Base-by-base conservation (phyloP, 1,139 yeast genomes). In the Meyerozyma carpophila region DNA sequence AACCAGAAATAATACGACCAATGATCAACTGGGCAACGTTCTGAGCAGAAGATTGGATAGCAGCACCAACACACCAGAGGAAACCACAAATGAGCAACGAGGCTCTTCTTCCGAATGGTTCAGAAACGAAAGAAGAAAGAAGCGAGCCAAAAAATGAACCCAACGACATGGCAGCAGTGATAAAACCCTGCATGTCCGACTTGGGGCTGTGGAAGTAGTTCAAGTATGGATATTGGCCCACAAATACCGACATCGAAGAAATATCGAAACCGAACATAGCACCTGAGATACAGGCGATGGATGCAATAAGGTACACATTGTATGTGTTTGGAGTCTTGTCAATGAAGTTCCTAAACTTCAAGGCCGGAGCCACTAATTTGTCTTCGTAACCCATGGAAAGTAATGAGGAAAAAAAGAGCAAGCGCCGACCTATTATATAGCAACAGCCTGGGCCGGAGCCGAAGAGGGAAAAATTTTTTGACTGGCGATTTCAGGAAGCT, bases 201-300 rank as follows among this genome's bases (percentile, higher is more conserved):
- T 52, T 56, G 1, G 86, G 84, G 37, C 55, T 39, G 44, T 65
- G 46, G 55, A 82, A 83, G 46, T 61, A 72, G 1, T 52, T 49
- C 38, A 63, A 58, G 55, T 82, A 82, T 4, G 62, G 61, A 0
- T 52, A 55, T 8, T 70, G 63, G 34, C 80, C 77, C 36, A 81
- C 59, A 53, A 83, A 82, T 1, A 81, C 77, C 1, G 88, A 77
- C 68, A 84, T 70, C 5, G 86, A 81, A 0, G 87, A 79, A 36
- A 82, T 79, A 62, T 84, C 91, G 51, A 82, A 72, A 40, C 91
- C 91, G 58, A 81, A 74, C 66, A 82, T 70, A 58, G 77, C 64
- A 36, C 84, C 87, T 13, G 82, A 78, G 8, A 79, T 54, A 53
- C 80, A 70, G 32, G 85, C 66, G 41, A 79, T 71, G 34, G 58